Evolutionary conservation across 2,329 filamentous ascomycete species (phyloP), one percentile per base, ranked within the genome.

Genomic region (Fusarium hainanense): DNA sequence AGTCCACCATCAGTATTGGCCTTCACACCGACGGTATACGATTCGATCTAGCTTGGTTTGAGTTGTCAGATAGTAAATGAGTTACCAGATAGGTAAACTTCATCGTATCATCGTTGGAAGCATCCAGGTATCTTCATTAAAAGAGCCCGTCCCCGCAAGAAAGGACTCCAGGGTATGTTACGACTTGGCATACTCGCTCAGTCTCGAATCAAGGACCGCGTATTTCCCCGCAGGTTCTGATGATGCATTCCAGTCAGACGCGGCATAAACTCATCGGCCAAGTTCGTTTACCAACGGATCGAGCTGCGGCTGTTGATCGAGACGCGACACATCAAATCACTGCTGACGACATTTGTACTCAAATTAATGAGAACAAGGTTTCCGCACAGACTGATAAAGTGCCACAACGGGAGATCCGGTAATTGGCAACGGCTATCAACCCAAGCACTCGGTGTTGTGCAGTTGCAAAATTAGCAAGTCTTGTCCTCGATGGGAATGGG

Each of bases 371-470:
- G 5, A 20, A 50, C 12, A 51, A 20, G 16, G 12, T 40, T 27
- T 9, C 9, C 21, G 13, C 32, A 50, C 21, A 20, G 18, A 27
- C 23, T 27, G 6, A 8, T 5, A 11, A 3, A 21, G 30, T 25
- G 21, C 32, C 49, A 27, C 32, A 27, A 27, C 13, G 32, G 32
- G 7, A 20, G 32, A 27, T 20, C 18, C 23, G 32, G 49, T 51
- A 41, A 41, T 41, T 51, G 41, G 9, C 32, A 51, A 41, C 34
- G 49, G 49, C 25, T 37, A 41, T 51, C 18, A 41, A 27, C 14
- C 49, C n/a, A 41, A 40, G 32, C 32, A 14, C 18, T 51, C 34
- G 18, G 49, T 51, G 13, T 28, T 42, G 34, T 40, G 32, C 32
- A 51, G 49, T 12, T 51, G 23, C 13, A 51, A 41, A 41, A 41